Evolutionary conservation across 805 yeast genomes (phyloP).

Genomic region (Wickerhamomyces rabaulensis): DNA sequence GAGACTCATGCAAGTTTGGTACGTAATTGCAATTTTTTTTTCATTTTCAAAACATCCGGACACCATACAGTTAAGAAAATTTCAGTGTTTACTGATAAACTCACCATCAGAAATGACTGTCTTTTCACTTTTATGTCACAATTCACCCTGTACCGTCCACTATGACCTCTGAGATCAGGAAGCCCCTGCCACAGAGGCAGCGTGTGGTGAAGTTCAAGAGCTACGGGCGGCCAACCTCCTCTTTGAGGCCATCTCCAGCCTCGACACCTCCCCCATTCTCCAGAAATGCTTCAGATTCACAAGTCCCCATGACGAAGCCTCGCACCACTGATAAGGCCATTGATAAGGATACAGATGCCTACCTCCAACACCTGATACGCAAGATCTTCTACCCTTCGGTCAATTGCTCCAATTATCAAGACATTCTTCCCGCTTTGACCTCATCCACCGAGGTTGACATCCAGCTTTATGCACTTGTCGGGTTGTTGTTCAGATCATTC

Average conservation of each 20-base stretch:
- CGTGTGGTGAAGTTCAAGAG: neutral
- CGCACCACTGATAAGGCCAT: neutral
- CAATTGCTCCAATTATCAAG: constrained; percentile 13
- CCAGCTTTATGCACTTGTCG: constrained; percentile 41
- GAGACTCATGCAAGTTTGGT: neutral
- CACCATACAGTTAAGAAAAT: neutral
- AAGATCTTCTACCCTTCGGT: constrained; percentile 22
- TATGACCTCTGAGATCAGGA: neutral
- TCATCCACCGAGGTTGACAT: constrained; percentile 35
- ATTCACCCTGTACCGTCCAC: neutral
- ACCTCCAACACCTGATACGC: constrained; percentile 23
- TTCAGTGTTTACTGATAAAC: neutral
- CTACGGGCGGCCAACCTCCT: neutral
- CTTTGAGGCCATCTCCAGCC: neutral
- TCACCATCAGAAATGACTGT: no score
- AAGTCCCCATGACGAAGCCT: neutral
- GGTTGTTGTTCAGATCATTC: constrained; percentile 41
- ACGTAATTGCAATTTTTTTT: neutral
- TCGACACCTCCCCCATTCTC: neutral
- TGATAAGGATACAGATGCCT: constrained; percentile 1
- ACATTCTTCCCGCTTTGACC: constrained; percentile 33
- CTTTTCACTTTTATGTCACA: no score
- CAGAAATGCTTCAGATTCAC: neutral
- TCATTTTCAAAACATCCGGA: neutral
- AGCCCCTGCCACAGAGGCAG: neutral